These are phyloP conservation scores for Moringa oleifera DNA, from an alignment of 345 rosid genomes.

Conservation along the genomic window DNA sequence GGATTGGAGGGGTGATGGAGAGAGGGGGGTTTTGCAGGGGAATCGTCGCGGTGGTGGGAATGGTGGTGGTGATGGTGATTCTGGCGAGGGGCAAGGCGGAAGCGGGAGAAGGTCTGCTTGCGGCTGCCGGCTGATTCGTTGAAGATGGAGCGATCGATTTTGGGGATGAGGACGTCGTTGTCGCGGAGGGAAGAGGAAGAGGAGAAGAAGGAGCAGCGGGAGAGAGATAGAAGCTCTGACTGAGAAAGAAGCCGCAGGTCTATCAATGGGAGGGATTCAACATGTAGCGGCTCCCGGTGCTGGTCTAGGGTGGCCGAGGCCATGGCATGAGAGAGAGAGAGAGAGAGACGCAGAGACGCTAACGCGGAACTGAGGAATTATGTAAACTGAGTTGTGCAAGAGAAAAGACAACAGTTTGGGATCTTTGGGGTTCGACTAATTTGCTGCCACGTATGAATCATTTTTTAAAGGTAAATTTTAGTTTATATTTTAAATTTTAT, in stretches of 20 bases:
- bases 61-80: too few species aligned
- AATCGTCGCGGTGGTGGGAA: slow-evolving; percentile 17
- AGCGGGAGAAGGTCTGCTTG: slow-evolving; percentile 85
- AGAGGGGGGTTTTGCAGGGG: slow-evolving; percentile 21
- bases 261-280: slow-evolving; percentile 49
- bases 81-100: slow-evolving; percentile 65
- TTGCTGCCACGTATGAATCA: too few species aligned
- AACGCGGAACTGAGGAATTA: too few species aligned
- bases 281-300: not conserved
- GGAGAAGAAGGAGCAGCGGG: slow-evolving; percentile 35
- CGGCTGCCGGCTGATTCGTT: slow-evolving; percentile 96
- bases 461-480: too few species aligned
- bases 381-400: too few species aligned
- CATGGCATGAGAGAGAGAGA: too few species aligned
- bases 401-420: too few species aligned
- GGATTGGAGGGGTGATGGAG: slow-evolving; percentile 10
- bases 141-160: slow-evolving; percentile 84
- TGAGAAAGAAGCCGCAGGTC: slow-evolving; percentile 63
- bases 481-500: too few species aligned
- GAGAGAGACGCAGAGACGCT: not conserved
- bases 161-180: slow-evolving; percentile 51
- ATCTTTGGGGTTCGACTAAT: too few species aligned
- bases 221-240: slow-evolving; percentile 48
- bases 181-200: slow-evolving; percentile 23
- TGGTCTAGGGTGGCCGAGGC: too few species aligned